A percentile compares a stretch with the other conserved stretches of the same genome.
These are phyloP conservation scores for Termitomyces heimii DNA, from an alignment of 768 basidiomycete genomes.

Conservation along the genomic window DNA sequence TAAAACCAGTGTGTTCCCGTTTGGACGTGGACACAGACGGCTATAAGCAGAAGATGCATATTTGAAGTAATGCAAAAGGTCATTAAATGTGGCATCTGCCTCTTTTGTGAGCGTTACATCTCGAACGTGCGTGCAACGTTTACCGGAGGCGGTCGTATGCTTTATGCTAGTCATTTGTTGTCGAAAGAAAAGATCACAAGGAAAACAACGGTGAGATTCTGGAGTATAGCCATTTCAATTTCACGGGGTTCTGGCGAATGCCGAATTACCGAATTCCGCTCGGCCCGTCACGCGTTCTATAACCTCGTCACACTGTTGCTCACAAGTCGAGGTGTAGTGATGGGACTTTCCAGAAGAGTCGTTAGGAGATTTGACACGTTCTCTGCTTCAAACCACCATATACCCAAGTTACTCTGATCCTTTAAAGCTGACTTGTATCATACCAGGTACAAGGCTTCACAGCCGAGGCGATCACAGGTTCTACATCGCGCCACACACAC, in stretches of 20 bases:
- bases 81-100: slow-evolving; percentile 28
- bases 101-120: background rate
- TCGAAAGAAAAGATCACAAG: background rate
- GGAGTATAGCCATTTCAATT: no score
- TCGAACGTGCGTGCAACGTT: background rate
- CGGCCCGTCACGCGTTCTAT: background rate
- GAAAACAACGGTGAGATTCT: background rate
- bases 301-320: background rate
- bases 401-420: background rate
- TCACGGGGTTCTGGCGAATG: no score
- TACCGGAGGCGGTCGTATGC: background rate
- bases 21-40: slow-evolving; percentile 40
- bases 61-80: slow-evolving; percentile 48
- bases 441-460: background rate
- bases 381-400: background rate
- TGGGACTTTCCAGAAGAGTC: background rate
- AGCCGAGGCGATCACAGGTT: background rate
- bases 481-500: background rate
- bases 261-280: background rate
- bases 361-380: background rate
- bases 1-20: slow-evolving; percentile 38
- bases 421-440: background rate
- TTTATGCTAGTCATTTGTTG: background rate
- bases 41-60: slow-evolving; percentile 48
- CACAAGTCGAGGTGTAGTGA: background rate